Base-by-base conservation (phyloP, 169 alveolate genomes). In the Plasmodium reichenowi region DNA sequence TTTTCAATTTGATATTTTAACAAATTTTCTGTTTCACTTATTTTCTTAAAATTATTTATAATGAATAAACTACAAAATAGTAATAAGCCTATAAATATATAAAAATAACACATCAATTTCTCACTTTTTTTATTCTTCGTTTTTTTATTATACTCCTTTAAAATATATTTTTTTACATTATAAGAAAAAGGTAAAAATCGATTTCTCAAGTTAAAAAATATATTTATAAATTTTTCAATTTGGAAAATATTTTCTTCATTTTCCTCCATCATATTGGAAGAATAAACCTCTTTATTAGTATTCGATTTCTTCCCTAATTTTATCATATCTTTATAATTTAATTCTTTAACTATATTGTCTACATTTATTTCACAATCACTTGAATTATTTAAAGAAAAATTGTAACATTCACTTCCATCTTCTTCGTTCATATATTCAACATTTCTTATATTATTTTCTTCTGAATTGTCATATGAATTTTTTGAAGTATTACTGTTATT, bases 141-240 rank as follows among this genome's bases (percentile, higher is more conserved):
- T 0, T 86, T 60, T 17, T 20, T 59, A 58, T 62, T 86, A 56
- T 86, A 86, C n/a, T 72, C 56, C 45, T 60, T 72, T 56, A 54
- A 71, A 86, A 86, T 86, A 38, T 15, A n/a, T 60, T 67, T 86
- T 67, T 86, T 86, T 58, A 60, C 76, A 56, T 52, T 86, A 86
- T 38, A 71, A 24, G 92, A 86, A 54, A 86, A 72, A 66, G 92
- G 87, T 45, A 86, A 38, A 24, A 86, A 52, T 26, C 26, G 47
- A 20, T 48, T 70, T 24, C 58, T 59, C 45, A 47, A n/a, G 38
- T 86, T 86, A 1, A 86, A 64, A 72, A 86, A 58, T 48, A 38
- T 22, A 15, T 86, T 59, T 7, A 86, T 66, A 63, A 72, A 60
- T 67, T 72, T 71, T 86, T 86, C 92, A 45, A 86, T 72, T 22